Conservation (phyloP, 1,139 yeast genomes). For the Debaryomyces sp. region DNA sequence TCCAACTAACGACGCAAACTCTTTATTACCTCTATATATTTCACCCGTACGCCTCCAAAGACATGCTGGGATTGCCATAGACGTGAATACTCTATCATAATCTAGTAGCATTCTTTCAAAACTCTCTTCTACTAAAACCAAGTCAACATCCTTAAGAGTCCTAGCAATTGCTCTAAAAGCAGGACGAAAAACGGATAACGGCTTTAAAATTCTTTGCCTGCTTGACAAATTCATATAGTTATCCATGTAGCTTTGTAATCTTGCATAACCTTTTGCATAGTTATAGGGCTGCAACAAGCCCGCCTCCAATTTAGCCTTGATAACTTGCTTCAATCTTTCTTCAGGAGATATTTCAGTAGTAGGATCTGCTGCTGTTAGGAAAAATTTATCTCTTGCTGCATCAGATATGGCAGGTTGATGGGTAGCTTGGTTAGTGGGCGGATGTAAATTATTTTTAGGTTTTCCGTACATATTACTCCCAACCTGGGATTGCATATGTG, state of each 20-base stretch:
- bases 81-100: slow-evolving; percentile 92
- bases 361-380: slow-evolving; percentile 96
- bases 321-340: slow-evolving; percentile 91
- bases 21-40: slow-evolving; percentile 92
- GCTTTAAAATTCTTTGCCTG: slow-evolving; percentile 84
- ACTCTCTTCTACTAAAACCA: slow-evolving; percentile 89
- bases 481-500: slow-evolving; percentile 8
- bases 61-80: slow-evolving; percentile 98
- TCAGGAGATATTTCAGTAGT: slow-evolving; percentile 94
- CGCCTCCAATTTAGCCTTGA: slow-evolving; percentile 92
- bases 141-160: slow-evolving; percentile 86
- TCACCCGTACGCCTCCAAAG: slow-evolving; percentile 98
- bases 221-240: slow-evolving; percentile 87
- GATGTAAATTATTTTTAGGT: not conserved
- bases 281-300: slow-evolving; percentile 92
- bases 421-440: slow-evolving; percentile 7
- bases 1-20: slow-evolving; percentile 94
- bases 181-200: slow-evolving; percentile 84
- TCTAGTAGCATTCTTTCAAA: slow-evolving; percentile 93
- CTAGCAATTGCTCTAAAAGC: slow-evolving; percentile 94
- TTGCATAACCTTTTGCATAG: slow-evolving; percentile 91
- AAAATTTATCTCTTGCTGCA: slow-evolving; percentile 90
- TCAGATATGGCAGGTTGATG: slow-evolving; percentile 62
- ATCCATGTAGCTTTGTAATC: slow-evolving; percentile 90
- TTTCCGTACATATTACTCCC: not conserved